Conservation (phyloP, 2,329 filamentous ascomycete genomes). For the Podosphaera leucotricha region DNA sequence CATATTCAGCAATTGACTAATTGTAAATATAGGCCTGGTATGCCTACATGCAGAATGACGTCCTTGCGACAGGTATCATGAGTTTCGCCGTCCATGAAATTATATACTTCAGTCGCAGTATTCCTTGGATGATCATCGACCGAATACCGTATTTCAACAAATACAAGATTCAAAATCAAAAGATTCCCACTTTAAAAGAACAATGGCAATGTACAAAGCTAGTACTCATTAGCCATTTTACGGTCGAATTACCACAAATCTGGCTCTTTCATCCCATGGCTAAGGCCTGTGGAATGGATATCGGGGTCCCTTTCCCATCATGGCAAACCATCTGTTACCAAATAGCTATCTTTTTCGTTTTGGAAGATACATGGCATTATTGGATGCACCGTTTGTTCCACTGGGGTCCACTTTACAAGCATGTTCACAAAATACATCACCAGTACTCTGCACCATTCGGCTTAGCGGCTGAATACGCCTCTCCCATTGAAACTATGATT, state of each 20-base stretch:
- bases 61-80: slow-evolving; percentile 89
- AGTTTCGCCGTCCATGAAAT: slow-evolving; percentile 87
- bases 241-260: slow-evolving; percentile 93
- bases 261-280: slow-evolving; percentile 98
- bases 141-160: slow-evolving; percentile 65
- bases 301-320: slow-evolving; percentile 71
- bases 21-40: slow-evolving; percentile 52
- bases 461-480: slow-evolving; percentile 89
- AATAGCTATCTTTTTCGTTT: slow-evolving; percentile 78
- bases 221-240: slow-evolving; percentile 87
- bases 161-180: slow-evolving; percentile 77
- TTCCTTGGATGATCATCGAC: slow-evolving; percentile 89
- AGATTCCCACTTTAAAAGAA: slow-evolving; percentile 78
- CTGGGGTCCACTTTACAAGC: slow-evolving; percentile 86
- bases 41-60: slow-evolving; percentile 93
- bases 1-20: slow-evolving; percentile 5
- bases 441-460: slow-evolving; percentile 96
- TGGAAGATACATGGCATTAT: slow-evolving; percentile 98
- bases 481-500: slow-evolving; percentile 89
- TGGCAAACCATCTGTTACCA: slow-evolving; percentile 73
- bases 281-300: slow-evolving; percentile 73
- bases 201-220: slow-evolving; percentile 87
- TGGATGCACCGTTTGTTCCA: slow-evolving; percentile 85
- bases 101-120: slow-evolving; percentile 71
- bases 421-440: slow-evolving; percentile 97